Base-by-base conservation (phyloP, 352 stramenopile species). In the Phytophthora litchii region DNA sequence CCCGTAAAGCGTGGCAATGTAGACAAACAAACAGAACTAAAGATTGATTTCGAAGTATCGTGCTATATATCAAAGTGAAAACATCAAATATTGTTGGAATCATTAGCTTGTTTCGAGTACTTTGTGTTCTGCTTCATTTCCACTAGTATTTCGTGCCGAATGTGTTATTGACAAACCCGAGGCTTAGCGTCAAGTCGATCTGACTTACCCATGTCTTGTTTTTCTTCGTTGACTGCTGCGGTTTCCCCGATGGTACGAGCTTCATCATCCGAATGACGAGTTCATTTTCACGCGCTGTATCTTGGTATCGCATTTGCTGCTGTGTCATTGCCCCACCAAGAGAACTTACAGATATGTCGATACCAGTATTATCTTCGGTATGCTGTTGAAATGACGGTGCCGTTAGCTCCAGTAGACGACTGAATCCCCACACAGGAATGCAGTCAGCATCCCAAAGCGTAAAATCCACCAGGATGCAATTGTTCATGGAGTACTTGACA, bases 401-500 rank as follows among this genome's bases (percentile, higher is more conserved):
- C 17, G 36, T 52, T 6, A 81, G 29, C 3, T 74, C 44, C 4
- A 84, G 54, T 1, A 61, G 35, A 20, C 70, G 65, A 32, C 54
- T 82, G 25, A 84, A 73, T 4, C 63, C 66, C 77, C 80, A 89
- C 7, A 89, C 43, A 7, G 77, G 80, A 3, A 67, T 44, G 31
- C 73, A 84, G 10, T 76, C 64, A 40, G 54, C 58, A 19, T 85
- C 77, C 80, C 80, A 89, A 12, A 86, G 54, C 9, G 43, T 80
- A 27, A 88, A 71, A 36, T 89, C 80, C n/a, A 88, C 64, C 21
- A 83, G 10, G 1, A 88, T 17, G n/a, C 50, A 76, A 17, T 65
- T 72, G 19, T 76, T 58, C 37, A 88, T 60, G 0, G 54, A 25
- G 23, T 68, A 63, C 0, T 72, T 71, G 16, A 89, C 70, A 2